phyloP scores from a whole-genome alignment of 192 early-diverging fungal genomes.

The Coemansia sp. region DNA sequence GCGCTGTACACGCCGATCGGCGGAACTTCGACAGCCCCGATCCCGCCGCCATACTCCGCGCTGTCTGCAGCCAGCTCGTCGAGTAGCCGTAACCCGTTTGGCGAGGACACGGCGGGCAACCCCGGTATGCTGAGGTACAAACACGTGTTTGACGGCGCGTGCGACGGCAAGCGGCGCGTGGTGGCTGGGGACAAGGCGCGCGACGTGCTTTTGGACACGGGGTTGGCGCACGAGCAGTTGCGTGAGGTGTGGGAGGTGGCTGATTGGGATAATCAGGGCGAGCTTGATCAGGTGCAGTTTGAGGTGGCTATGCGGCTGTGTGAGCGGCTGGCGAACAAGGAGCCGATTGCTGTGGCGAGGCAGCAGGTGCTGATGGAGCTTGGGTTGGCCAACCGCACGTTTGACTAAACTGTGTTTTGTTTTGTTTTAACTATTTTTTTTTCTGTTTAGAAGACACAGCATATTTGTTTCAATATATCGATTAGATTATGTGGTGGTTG shows the following conservation, averaged over 20 bases:
- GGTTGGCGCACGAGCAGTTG: slow-evolving; percentile 61
- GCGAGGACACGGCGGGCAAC: slow-evolving; percentile 58
- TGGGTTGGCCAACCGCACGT: slow-evolving; percentile 27
- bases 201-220: slow-evolving; percentile 57
- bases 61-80: slow-evolving; percentile 29
- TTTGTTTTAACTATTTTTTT: neutral
- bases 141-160: slow-evolving; percentile 26
- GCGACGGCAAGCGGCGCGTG: slow-evolving; percentile 37
- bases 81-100: slow-evolving; percentile 63
- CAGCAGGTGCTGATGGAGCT: slow-evolving; percentile 35
- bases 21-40: neutral
- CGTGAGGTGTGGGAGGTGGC: slow-evolving; percentile 72
- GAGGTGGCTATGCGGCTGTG: slow-evolving; percentile 76
- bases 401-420: slow-evolving; percentile 1
- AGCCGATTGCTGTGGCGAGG: slow-evolving; percentile 27
- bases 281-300: slow-evolving; percentile 81
- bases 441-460: neutral
- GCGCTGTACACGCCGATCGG: slow-evolving; percentile 10
- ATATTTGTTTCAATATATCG: no score
- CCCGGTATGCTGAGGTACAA: slow-evolving; percentile 53
- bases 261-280: slow-evolving; percentile 81
- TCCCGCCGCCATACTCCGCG: slow-evolving; percentile 49
- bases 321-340: slow-evolving; percentile 34
- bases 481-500: no score
- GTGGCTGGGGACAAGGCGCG: slow-evolving; percentile 21